phyloP scores from a whole-genome alignment of 163 green algal species.

The Chloroidium sp. region DNA sequence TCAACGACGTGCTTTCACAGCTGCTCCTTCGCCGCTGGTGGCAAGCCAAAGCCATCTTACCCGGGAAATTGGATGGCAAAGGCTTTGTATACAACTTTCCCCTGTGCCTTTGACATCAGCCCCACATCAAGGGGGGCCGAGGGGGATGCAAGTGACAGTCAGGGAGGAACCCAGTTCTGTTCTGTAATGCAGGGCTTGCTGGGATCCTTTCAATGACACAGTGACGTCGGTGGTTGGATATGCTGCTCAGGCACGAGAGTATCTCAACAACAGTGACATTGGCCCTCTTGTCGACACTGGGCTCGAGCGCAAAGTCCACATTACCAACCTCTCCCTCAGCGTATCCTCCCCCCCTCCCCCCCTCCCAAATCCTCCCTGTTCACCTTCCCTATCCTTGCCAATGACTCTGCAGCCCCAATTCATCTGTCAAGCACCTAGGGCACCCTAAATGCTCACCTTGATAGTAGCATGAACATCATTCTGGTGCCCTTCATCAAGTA shows the following conservation, averaged over 20 bases:
- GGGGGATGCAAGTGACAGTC: neutral
- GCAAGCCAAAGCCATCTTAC: conserved; percentile 11
- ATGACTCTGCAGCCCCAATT: too few relatives aligned
- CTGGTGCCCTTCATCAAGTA: too few relatives aligned
- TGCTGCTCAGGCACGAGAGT: conserved; percentile 21
- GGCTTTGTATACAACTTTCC: neutral
- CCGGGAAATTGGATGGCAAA: conserved; percentile 11
- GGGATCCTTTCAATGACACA: conserved; percentile 29
- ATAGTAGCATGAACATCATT: too few relatives aligned
- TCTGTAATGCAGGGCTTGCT: conserved; percentile 20
- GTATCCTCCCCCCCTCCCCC: too few relatives aligned
- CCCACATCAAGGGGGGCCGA: neutral
- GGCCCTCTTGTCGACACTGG: too few relatives aligned
- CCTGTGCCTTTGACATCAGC: neutral
- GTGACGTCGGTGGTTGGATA: conserved; percentile 23
- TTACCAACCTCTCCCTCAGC: neutral
- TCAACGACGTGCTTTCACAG: neutral
- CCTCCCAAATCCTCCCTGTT: neutral
- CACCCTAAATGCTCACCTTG: too few relatives aligned
- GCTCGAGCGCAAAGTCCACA: neutral
- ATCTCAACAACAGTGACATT: neutral
- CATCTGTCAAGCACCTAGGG: too few relatives aligned
- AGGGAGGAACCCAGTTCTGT: too few relatives aligned
- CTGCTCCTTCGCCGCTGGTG: neutral
- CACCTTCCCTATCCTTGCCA: too few relatives aligned